Evolutionary conservation across 768 basidiomycete species (phyloP).

Genomic region (Calocybe cyanea): DNA sequence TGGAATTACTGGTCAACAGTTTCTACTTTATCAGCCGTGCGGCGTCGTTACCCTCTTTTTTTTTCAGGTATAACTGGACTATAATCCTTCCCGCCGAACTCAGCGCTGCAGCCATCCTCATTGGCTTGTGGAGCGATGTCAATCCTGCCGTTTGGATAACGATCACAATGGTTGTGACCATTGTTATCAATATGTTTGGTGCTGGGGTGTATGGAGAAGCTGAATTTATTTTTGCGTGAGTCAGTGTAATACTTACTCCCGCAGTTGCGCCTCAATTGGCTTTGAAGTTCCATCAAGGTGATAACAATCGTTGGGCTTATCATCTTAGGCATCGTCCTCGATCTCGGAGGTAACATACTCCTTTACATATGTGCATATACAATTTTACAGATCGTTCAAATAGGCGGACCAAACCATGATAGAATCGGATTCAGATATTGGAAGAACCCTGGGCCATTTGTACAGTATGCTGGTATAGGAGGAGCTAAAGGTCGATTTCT

Average conservation of each 20-base stretch:
- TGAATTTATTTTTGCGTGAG: slow-evolving; percentile 82
- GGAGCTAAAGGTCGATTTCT: slow-evolving; percentile 77
- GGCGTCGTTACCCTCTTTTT: neutral
- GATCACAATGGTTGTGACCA: slow-evolving; percentile 69
- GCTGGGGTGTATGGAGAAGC: slow-evolving; percentile 81
- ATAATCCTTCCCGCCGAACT: slow-evolving; percentile 72
- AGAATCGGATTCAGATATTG: slow-evolving; percentile 75
- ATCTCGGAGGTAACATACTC: slow-evolving; percentile 58
- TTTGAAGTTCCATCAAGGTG: slow-evolving; percentile 76
- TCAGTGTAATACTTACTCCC: slow-evolving; percentile 31
- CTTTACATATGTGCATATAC: neutral
- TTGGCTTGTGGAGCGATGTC: slow-evolving; percentile 65
- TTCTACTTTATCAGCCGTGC: neutral
- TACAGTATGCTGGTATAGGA: slow-evolving; percentile 57
- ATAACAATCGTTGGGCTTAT: slow-evolving; percentile 73
- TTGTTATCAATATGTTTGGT: slow-evolving; percentile 73
- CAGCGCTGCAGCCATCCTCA: slow-evolving; percentile 70
- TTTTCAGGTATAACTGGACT: slow-evolving; percentile 53
- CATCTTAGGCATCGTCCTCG: slow-evolving; percentile 69
- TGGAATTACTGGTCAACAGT: slow-evolving; percentile 45
- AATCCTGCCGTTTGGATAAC: slow-evolving; percentile 79
- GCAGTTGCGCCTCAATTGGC: neutral
- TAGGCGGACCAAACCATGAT: slow-evolving; percentile 79
- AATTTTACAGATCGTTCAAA: neutral
- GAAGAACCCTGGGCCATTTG: slow-evolving; percentile 88